phyloP scores from a whole-genome alignment of 2,329 filamentous ascomycete genomes.

The Phaeosphaeriaceae sp. region DNA sequence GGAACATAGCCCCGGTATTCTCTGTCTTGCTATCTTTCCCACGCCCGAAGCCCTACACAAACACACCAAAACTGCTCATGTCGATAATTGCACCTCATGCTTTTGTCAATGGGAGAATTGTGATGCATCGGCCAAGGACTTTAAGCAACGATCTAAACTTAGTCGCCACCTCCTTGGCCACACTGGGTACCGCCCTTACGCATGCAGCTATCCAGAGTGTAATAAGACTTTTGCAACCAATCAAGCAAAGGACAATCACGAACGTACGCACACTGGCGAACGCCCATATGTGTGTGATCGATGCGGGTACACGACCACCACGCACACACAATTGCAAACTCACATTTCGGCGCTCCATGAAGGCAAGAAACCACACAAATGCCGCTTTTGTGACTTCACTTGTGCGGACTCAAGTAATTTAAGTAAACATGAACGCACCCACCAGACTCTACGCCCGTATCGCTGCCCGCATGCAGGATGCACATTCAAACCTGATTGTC shows the following conservation, averaged over 20 bases:
- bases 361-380: conserved; percentile 47
- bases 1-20: conserved; percentile 33
- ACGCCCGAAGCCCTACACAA: conserved; percentile 40
- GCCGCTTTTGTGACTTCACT: conserved; percentile 47
- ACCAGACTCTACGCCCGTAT: conserved; percentile 47
- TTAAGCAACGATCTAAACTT: conserved; percentile 49
- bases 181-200: conserved; percentile 46
- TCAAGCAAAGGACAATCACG: conserved; percentile 50
- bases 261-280: conserved; percentile 47
- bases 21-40: conserved; percentile 39
- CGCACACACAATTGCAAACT: conserved; percentile 48
- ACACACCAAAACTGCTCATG: conserved; percentile 44
- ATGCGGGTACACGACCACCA: conserved; percentile 47
- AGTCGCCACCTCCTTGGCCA: conserved; percentile 47
- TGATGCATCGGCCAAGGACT: conserved; percentile 43
- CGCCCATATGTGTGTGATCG: conserved; percentile 45
- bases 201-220: conserved; percentile 43
- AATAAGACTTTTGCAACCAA: conserved; percentile 49
- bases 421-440: conserved; percentile 47
- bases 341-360: conserved; percentile 47
- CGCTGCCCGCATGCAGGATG: conserved; percentile 46
- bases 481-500: conserved; percentile 47
- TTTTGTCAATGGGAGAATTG: conserved; percentile 48
- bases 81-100: conserved; percentile 43
- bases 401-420: conserved; percentile 47